phyloP scores from a whole-genome alignment of 495 filamentous ascomycete species.

The Rostrohypoxylon terebratum region DNA sequence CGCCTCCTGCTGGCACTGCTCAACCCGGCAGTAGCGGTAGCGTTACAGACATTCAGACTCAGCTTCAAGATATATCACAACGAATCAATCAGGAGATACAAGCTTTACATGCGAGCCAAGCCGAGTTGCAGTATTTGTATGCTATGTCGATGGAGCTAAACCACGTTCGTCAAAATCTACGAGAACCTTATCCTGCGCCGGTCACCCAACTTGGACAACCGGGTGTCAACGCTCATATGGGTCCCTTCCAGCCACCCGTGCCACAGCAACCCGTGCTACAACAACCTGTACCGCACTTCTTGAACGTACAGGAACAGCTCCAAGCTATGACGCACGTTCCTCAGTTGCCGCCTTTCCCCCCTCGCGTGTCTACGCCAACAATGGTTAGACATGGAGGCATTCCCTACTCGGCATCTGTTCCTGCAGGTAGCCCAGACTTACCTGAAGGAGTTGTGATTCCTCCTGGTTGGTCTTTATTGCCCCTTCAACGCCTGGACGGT shows the following conservation, averaged over 20 bases:
- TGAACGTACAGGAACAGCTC: constrained; percentile 10
- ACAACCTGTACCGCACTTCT: constrained; percentile 34
- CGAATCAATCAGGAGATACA: constrained; percentile 71
- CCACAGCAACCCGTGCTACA: constrained; percentile 41
- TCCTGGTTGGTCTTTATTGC: constrained; percentile 79
- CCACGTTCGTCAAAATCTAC: constrained; percentile 52
- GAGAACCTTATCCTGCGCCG: constrained; percentile 22
- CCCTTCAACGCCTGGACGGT: constrained; percentile 69
- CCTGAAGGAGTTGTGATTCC: constrained; percentile 80
- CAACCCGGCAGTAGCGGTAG: constrained; percentile 25
- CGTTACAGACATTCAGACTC: constrained; percentile 60
- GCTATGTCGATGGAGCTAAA: constrained; percentile 54
- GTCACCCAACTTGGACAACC: constrained; percentile 44
- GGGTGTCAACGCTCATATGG: constrained; percentile 32
- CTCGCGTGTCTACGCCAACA: constrained; percentile 50
- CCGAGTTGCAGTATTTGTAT: constrained; percentile 73
- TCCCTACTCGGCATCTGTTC: constrained; percentile 61
- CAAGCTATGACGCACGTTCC: constrained; percentile 37
- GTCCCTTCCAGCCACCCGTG: constrained; percentile 31
- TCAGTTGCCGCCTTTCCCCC: constrained; percentile 27
- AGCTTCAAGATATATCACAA: constrained; percentile 72
- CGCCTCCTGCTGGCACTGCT: constrained; percentile 35
- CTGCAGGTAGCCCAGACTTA: constrained; percentile 73
- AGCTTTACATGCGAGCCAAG: constrained; percentile 47
- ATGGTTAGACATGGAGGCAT: constrained; percentile 58